Evolutionary conservation across 805 yeast genomes (phyloP).

Genomic region (Saccharomycopsis guyanensis): DNA sequence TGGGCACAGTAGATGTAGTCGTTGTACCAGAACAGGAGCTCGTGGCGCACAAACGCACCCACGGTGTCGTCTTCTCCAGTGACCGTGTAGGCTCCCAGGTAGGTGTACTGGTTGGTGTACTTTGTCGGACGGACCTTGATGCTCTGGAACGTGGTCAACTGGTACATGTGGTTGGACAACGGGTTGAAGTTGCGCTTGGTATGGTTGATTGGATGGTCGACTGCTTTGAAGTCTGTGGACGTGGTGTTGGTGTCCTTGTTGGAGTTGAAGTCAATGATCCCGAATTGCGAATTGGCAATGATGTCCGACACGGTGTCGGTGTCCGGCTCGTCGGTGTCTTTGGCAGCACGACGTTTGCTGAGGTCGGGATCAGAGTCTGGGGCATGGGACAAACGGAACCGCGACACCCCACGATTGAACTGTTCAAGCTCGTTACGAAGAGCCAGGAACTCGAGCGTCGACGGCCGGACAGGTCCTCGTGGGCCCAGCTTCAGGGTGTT

Average conservation of each 20-base stretch:
- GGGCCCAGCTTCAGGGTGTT: neutral
- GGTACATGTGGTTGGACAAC: conserved; percentile 9
- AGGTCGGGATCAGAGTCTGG: neutral
- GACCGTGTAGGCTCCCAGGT: neutral
- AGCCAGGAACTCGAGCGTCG: neutral
- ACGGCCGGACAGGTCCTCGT: neutral
- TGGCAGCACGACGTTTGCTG: neutral
- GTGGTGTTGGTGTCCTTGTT: conserved; percentile 5
- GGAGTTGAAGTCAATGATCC: conserved; percentile 6
- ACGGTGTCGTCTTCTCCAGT: conserved; percentile 14
- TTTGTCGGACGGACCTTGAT: neutral
- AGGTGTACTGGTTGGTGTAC: neutral
- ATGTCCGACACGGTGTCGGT: neutral
- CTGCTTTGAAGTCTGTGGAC: conserved; percentile 6
- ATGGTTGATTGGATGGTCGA: conserved; percentile 7
- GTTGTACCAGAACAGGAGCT: conserved; percentile 6
- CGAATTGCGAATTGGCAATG: conserved; percentile 1
- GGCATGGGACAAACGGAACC: conserved; percentile 1
- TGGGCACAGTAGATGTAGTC: conserved; percentile 1
- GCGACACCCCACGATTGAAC: conserved; percentile 1
- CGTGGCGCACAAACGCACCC: conserved; percentile 5
- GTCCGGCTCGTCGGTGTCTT: neutral
- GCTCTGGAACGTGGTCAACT: neutral
- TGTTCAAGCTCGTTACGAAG: neutral
- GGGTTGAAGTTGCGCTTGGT: conserved; percentile 10